Evolutionary conservation across 148 eudicot species (phyloP).

Genomic region (Amaranthus palmeri): DNA sequence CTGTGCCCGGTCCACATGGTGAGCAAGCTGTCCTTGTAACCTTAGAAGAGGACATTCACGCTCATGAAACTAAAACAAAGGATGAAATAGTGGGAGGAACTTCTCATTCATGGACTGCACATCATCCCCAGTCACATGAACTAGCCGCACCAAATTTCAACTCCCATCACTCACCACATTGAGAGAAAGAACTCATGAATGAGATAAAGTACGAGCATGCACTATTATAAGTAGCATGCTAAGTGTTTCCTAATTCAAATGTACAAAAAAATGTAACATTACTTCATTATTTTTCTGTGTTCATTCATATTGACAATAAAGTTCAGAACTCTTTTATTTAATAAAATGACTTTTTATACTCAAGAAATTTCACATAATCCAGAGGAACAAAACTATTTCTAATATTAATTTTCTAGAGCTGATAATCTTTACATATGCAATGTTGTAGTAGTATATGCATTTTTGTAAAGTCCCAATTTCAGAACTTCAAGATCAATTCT

Average conservation of each 20-base stretch:
- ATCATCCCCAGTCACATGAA: constrained; percentile 34
- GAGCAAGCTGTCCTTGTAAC: constrained; percentile 44
- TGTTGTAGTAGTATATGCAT: not conserved
- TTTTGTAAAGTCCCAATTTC: not conserved
- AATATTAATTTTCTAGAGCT: not conserved
- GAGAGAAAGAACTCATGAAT: constrained; percentile 15
- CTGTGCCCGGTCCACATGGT: constrained; percentile 71
- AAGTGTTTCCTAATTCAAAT: not conserved
- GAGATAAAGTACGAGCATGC: not conserved
- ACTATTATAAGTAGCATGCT: not conserved
- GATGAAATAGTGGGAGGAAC: constrained; percentile 36
- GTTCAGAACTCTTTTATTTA: not conserved
- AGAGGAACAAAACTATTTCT: not conserved
- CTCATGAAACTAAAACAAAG: constrained; percentile 46
- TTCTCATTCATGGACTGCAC: constrained; percentile 25
- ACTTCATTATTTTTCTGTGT: not conserved
- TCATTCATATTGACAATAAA: constrained; percentile 6
- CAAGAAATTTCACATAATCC: not conserved
- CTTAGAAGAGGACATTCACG: constrained; percentile 63
- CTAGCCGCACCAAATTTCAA: constrained; percentile 21
- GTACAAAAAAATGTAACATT: not conserved
- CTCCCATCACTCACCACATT: constrained; percentile 26
- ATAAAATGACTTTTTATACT: too few relatives aligned
- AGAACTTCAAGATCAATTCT: not conserved
- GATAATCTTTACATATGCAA: not conserved